Evolutionary conservation across 2,329 filamentous ascomycete species (phyloP), one percentile per base, ranked within the genome.

Genomic region (Huntiella savannae): DNA sequence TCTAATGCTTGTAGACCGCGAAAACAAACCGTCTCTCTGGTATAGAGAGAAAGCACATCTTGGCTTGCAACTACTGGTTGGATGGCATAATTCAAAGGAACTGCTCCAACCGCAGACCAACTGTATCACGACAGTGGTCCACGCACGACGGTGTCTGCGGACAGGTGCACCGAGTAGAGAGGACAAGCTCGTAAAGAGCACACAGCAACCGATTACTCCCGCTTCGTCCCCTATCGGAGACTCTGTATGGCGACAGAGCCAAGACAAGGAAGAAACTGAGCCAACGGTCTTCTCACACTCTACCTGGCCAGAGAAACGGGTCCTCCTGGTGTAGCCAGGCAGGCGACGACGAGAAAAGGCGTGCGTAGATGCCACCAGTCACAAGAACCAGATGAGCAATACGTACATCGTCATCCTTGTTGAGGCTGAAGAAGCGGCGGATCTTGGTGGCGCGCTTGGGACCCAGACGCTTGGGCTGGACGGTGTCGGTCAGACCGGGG

Each of bases 321-420:
- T 55, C 55, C 56, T 63, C 55, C 60, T 56, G 54, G 61, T 64
- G 64, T 68, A 65, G 58, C 62, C 60, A 73, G 73, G 73, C 70
- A 84, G 79, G 81, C 72, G 74, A 82, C 75, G 75, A 79, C 68
- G 68, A 68, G 63, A 62, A 50, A 43, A 63, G 63, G 60, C 62
- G 52, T 57, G 45, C 48, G 34, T 40, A 46, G 37, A 44, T 46
- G 45, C 45, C 43, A 47, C 34, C 41, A 50, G 41, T 53, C 60
- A 62, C 66, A 64, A 64, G 62, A 66, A 60, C 60, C 37, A 52
- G 53, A 49, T 54, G 49, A 50, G 48, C 48, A 52, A 62, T 66
- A 86, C 83, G 78, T 82, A 96, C 88, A 83, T 98, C 91, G 77
- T 98, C 91, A 81, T 96, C 87, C 87, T 96, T 96, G 83, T 81